phyloP scores from a whole-genome alignment of 139 green algal species.

The Tetraselmis striata region DNA sequence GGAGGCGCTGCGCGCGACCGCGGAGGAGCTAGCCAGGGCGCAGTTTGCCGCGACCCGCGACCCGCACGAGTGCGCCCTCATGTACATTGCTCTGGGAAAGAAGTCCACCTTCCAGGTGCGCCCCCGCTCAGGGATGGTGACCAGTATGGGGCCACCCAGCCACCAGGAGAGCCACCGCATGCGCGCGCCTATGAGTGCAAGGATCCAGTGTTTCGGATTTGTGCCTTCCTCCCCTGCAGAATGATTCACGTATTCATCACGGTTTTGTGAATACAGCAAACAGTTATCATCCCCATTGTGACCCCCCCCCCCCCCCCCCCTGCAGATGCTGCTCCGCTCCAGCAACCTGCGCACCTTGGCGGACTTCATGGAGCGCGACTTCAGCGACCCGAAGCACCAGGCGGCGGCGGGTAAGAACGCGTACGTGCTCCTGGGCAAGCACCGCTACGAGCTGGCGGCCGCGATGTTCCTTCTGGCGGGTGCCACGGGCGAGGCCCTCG shows the following conservation, averaged over 20 bases:
- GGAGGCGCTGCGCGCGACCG: not conserved
- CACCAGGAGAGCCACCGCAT: too few relatives aligned
- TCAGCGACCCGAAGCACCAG: constrained; percentile 36
- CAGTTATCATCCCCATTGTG: too few relatives aligned
- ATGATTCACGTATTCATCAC: too few relatives aligned
- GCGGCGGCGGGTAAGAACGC: constrained; percentile 83
- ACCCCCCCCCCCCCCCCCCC: too few relatives aligned
- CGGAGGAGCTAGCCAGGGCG: constrained; percentile 66
- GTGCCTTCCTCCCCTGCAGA: too few relatives aligned
- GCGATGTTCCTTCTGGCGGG: constrained; percentile 81
- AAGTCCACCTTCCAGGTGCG: constrained; percentile 44
- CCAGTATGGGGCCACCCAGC: too few relatives aligned
- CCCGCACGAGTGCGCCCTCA: constrained; percentile 67
- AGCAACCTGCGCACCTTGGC: constrained; percentile 24
- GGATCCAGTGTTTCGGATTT: too few relatives aligned
- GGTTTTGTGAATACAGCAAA: too few relatives aligned
- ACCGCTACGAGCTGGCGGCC: constrained; percentile 71
- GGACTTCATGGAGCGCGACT: constrained; percentile 80
- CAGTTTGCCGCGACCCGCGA: constrained; percentile 61
- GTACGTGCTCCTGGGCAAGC: constrained; percentile 79
- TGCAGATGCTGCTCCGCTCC: not conserved
- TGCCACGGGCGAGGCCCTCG: not conserved
- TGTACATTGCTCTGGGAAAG: constrained; percentile 74
- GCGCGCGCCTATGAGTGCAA: too few relatives aligned
- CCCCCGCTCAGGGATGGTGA: too few relatives aligned